phyloP scores from a whole-genome alignment of 2,329 filamentous ascomycete species.

The Beauveria brongniartii region DNA sequence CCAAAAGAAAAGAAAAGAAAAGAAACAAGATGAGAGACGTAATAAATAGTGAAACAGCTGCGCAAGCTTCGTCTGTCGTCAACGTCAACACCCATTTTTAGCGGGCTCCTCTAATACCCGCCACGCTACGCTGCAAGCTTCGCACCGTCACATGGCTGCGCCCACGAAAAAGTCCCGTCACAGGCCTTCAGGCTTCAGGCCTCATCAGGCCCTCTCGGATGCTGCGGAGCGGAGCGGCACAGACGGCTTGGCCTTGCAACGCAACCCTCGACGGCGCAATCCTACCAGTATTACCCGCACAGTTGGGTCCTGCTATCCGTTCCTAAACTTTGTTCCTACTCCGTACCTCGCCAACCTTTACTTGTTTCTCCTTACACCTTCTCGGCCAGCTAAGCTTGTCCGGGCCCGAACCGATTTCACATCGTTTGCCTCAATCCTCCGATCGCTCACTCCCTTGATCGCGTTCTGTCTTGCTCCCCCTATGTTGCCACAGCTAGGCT shows the following conservation, averaged over 20 bases:
- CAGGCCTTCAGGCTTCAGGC: not conserved
- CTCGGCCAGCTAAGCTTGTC: not conserved
- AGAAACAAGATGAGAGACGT: not conserved
- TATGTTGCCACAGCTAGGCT: not conserved
- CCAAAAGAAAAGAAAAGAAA: not conserved
- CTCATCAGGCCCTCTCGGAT: slow-evolving; percentile 5
- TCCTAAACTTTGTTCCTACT: not conserved
- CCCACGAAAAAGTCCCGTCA: slow-evolving; percentile 15
- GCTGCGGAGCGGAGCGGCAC: slow-evolving; percentile 9
- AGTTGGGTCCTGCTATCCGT: not conserved
- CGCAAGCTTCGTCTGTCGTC: not conserved
- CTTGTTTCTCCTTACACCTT: not conserved
- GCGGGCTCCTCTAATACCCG: not conserved
- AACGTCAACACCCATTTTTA: slow-evolving; percentile 3
- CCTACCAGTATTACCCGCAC: not conserved
- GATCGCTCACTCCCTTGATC: not conserved
- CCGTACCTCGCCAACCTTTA: not conserved
- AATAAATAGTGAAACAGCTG: not conserved
- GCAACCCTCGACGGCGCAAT: not conserved
- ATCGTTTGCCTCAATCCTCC: not conserved
- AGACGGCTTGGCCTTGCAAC: not conserved
- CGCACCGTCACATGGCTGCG: slow-evolving; percentile 13
- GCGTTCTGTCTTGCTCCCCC: not conserved
- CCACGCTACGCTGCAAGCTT: not conserved
- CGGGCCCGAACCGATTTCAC: slow-evolving; percentile 6